phyloP scores from a whole-genome alignment of 352 stramenopile genomes.

The Phytophthora multivora region DNA sequence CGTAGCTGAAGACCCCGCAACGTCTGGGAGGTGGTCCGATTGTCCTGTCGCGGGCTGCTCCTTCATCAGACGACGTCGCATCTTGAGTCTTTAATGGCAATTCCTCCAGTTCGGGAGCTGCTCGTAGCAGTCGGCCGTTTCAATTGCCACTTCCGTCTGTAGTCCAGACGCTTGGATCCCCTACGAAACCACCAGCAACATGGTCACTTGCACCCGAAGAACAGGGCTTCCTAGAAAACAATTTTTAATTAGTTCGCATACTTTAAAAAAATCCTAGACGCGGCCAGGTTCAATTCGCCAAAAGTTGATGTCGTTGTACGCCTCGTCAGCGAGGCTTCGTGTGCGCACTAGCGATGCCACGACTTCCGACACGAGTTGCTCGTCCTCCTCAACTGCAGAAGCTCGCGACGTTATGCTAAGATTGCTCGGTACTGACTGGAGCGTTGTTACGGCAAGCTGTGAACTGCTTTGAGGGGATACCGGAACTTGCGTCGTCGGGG shows the following conservation, averaged over 20 bases:
- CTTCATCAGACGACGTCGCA: conserved; percentile 30
- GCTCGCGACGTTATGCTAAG: conserved; percentile 7
- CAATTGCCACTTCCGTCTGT: neutral
- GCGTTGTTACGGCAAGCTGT: conserved; percentile 4
- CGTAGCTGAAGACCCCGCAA: conserved; percentile 6
- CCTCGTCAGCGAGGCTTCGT: conserved; percentile 71
- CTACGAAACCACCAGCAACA: conserved; percentile 21
- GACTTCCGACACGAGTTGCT: conserved; percentile 59
- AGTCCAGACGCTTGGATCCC: too few species aligned
- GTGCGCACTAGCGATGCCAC: conserved; percentile 54
- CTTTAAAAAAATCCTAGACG: conserved; percentile 21
- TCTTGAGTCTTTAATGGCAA: conserved; percentile 10
- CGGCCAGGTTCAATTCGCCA: conserved; percentile 72
- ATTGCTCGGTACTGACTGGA: conserved; percentile 18
- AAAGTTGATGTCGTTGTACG: conserved; percentile 89
- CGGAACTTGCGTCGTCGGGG: conserved; percentile 28
- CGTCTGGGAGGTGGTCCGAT: conserved; percentile 28
- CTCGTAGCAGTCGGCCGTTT: conserved; percentile 27
- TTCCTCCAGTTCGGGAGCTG: neutral
- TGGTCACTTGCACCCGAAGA: neutral
- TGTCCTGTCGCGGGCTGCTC: conserved; percentile 14
- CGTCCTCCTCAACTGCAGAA: conserved; percentile 26
- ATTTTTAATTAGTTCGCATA: conserved; percentile 28
- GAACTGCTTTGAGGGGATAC: neutral
- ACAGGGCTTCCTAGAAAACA: conserved; percentile 14